These are phyloP conservation scores for Lycium barbarum DNA, from an alignment of 257 asterid genomes.

Conservation along the genomic window DNA sequence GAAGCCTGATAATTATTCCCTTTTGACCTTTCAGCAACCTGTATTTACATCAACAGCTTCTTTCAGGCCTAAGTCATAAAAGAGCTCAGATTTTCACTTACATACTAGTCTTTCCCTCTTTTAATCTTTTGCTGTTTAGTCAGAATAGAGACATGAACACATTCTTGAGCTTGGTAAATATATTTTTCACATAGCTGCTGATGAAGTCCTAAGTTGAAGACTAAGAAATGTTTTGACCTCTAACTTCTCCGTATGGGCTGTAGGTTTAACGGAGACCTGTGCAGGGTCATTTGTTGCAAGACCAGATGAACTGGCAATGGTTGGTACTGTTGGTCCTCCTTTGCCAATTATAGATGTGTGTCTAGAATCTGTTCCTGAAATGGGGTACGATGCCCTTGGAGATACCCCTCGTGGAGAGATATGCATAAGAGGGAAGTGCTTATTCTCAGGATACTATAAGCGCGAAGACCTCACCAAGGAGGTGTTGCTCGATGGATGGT, in stretches of 20 bases:
- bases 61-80: not conserved
- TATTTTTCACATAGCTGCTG: not conserved
- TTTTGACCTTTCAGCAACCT: not conserved
- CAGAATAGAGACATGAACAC: not conserved
- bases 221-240: not conserved
- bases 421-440: conserved; percentile 75
- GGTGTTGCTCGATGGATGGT: conserved; percentile 78
- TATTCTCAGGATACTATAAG: conserved; percentile 86
- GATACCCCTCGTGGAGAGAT: conserved; percentile 77
- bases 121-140: not conserved
- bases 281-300: conserved; percentile 85
- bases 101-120: not conserved
- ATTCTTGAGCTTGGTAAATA: not conserved
- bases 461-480: conserved; percentile 75
- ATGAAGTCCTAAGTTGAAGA: conserved; percentile 1
- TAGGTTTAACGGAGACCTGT: conserved; percentile 91
- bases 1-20: not conserved
- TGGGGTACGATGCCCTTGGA: conserved; percentile 81
- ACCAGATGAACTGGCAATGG: conserved; percentile 71
- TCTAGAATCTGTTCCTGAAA: conserved; percentile 81
- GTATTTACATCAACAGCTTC: not conserved
- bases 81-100: not conserved
- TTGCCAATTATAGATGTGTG: conserved; percentile 73
- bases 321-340: conserved; percentile 88
- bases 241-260: conserved; percentile 18